These are phyloP conservation scores for Kwoniella heveanensis DNA, from an alignment of 768 basidiomycete genomes.

Conservation along the genomic window DNA sequence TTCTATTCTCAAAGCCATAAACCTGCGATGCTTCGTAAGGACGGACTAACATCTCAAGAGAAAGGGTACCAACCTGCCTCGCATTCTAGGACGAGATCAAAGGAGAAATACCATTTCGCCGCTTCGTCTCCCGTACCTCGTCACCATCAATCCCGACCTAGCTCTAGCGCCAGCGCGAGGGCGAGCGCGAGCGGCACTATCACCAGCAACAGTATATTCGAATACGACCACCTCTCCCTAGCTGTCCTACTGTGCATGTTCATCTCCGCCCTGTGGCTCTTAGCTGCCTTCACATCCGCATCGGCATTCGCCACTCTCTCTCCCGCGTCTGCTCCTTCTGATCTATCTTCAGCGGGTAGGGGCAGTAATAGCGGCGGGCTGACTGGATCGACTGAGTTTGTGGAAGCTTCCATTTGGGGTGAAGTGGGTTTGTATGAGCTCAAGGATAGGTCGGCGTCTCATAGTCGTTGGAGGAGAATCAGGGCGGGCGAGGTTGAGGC, in stretches of 20 bases:
- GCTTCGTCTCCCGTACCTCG: no score
- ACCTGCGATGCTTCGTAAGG: not conserved
- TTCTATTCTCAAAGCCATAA: not conserved
- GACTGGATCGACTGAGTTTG: not conserved
- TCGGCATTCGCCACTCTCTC: not conserved
- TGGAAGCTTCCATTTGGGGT: slow-evolving; percentile 11
- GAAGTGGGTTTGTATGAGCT: slow-evolving; percentile 19
- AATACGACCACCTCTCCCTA: slow-evolving; percentile 9
- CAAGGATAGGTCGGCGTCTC: not conserved
- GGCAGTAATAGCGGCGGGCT: not conserved
- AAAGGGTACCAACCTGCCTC: not conserved
- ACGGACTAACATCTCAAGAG: not conserved
- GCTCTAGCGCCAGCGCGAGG: not conserved
- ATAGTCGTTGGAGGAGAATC: slow-evolving; percentile 11
- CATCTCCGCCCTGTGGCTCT: slow-evolving; percentile 13
- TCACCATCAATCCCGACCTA: no score
- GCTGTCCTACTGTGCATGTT: slow-evolving; percentile 20
- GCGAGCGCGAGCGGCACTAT: not conserved
- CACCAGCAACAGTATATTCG: not conserved
- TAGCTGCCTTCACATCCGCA: slow-evolving; percentile 16
- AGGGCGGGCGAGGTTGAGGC: not conserved
- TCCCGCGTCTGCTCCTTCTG: not conserved
- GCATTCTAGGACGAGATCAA: no score
- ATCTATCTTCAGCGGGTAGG: not conserved
- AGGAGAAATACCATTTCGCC: no score